These are phyloP conservation scores for Conticribra guillardii DNA, from an alignment of 108 stramenopile genomes.

Conservation along the genomic window DNA sequence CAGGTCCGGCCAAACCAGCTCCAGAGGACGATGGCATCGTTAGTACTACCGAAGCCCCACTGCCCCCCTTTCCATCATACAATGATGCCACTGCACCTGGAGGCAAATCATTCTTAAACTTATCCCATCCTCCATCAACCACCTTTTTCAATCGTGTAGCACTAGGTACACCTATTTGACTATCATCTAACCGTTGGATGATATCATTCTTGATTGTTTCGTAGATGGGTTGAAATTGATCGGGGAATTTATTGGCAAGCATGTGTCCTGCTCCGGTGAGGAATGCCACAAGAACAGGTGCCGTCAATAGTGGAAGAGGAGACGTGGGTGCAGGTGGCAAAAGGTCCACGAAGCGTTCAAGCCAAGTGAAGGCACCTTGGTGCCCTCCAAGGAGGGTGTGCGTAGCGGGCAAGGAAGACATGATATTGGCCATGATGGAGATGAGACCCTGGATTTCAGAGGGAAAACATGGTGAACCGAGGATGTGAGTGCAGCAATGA, in stretches of 20 bases:
- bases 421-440: constrained; percentile 80
- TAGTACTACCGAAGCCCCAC: constrained; percentile 9
- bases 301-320: constrained; percentile 75
- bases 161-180: constrained; percentile 74
- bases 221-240: constrained; percentile 55
- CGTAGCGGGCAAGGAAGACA: constrained; percentile 64
- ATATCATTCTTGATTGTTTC: constrained; percentile 56
- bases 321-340: constrained; percentile 62
- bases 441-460: constrained; percentile 54
- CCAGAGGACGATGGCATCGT: neutral
- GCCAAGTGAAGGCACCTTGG: constrained; percentile 72
- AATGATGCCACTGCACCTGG: constrained; percentile 64
- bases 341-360: constrained; percentile 72
- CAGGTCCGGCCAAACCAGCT: neutral
- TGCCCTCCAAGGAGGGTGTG: constrained; percentile 80
- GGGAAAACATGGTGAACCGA: neutral
- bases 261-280: constrained; percentile 87
- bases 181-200: constrained; percentile 71
- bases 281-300: constrained; percentile 86
- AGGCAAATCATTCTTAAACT: constrained; percentile 59
- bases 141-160: constrained; percentile 76
- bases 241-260: constrained; percentile 70
- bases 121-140: constrained; percentile 63
- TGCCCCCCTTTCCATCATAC: constrained; percentile 58
- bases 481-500: no score